These are phyloP conservation scores for Eugenia klotzschiana DNA, from an alignment of 441 rosid genomes.

Conservation along the genomic window DNA sequence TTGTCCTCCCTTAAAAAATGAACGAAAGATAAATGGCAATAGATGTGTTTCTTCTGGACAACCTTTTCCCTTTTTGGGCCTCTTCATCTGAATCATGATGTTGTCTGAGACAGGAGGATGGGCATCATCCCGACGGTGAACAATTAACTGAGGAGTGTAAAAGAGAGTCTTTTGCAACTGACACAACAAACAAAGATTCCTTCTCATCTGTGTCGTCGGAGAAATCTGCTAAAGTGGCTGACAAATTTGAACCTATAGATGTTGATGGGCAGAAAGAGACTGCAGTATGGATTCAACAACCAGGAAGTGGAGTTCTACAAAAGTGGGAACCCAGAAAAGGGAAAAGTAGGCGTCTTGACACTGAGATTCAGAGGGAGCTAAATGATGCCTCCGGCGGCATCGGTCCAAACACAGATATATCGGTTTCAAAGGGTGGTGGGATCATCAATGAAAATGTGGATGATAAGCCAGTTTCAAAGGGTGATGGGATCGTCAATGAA, in stretches of 20 bases:
- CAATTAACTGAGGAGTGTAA: constrained; percentile 26
- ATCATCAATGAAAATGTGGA: constrained; percentile 38
- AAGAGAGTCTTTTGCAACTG: constrained; percentile 23
- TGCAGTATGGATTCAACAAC: constrained; percentile 80
- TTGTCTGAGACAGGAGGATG: constrained; percentile 18
- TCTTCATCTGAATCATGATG: not conserved
- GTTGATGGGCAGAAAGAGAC: constrained; percentile 62
- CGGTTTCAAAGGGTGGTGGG: constrained; percentile 30
- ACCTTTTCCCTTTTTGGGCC: not conserved
- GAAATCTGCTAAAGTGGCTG: constrained; percentile 38
- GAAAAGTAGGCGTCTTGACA: constrained; percentile 38
- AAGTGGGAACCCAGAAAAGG: constrained; percentile 86
- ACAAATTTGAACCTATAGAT: constrained; percentile 63
- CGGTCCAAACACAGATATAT: constrained; percentile 18
- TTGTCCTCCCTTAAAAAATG: not conserved
- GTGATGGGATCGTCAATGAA: constrained; percentile 37
- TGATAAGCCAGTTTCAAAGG: constrained; percentile 5
- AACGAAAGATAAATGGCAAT: not conserved
- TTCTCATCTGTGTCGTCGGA: constrained; percentile 32
- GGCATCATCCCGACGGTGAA: constrained; percentile 16
- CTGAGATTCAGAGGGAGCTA: constrained; percentile 21
- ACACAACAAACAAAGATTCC: constrained; percentile 20
- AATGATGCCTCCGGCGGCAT: constrained; percentile 18
- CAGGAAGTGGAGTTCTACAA: constrained; percentile 66
- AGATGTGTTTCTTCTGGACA: not conserved